phyloP scores from a whole-genome alignment of 2,329 filamentous ascomycete genomes.

The Ophioceras dolichostomum region DNA sequence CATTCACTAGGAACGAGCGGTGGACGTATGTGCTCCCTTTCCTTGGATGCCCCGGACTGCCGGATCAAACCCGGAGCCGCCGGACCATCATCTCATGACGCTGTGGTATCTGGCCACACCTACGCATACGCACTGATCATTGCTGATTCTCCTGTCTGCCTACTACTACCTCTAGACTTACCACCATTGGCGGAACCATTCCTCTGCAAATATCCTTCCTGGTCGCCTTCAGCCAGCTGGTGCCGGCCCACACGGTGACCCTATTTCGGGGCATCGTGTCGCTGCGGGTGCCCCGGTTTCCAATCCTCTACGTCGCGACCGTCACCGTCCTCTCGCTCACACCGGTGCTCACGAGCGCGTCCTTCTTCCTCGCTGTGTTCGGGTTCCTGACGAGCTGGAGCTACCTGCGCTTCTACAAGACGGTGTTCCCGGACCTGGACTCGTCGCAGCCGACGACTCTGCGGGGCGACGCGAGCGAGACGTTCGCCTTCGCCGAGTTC shows the following conservation, averaged over 20 bases:
- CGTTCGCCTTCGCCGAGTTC: constrained; percentile 91
- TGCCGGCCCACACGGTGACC: constrained; percentile 92
- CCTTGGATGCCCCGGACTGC: no score
- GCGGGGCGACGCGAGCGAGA: constrained; percentile 88
- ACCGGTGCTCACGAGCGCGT: constrained; percentile 52
- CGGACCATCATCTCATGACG: no score
- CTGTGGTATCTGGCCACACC: no score
- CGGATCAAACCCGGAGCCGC: no score
- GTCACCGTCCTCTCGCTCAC: constrained; percentile 53
- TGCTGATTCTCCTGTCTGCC: neutral
- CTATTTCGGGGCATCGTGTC: constrained; percentile 82
- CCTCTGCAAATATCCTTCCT: constrained; percentile 88
- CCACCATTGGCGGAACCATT: constrained; percentile 78
- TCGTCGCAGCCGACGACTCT: constrained; percentile 48
- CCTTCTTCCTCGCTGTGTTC: constrained; percentile 65
- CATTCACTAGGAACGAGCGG: constrained; percentile 51
- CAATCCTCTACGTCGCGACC: constrained; percentile 61
- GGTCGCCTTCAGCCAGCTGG: constrained; percentile 92
- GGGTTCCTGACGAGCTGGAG: constrained; percentile 87
- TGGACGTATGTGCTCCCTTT: constrained; percentile 58
- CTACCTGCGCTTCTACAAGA: constrained; percentile 92
- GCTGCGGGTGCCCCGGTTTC: constrained; percentile 65
- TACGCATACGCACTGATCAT: neutral
- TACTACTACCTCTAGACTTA: constrained; percentile 40
- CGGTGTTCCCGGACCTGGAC: constrained; percentile 56